Evolutionary conservation across 1,139 yeast genomes (phyloP).

Genomic region (Lodderomyces margitis): DNA sequence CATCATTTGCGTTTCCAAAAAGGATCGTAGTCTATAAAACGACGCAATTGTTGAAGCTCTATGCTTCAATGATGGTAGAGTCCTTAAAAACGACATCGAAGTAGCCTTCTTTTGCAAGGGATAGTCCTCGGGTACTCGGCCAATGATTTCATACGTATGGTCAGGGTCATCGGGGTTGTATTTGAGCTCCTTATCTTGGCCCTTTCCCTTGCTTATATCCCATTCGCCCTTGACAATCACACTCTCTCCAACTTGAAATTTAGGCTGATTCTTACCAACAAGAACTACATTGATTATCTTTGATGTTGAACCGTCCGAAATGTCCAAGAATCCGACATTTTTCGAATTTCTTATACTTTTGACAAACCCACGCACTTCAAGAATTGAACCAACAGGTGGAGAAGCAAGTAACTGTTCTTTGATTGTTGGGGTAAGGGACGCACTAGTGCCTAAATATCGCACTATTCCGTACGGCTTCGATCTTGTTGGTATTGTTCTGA

Average conservation of each 20-base stretch:
- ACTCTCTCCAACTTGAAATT: constrained; percentile 46
- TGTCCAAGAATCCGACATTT: constrained; percentile 74
- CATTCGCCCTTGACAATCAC: constrained; percentile 33
- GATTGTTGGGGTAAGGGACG: constrained; percentile 25
- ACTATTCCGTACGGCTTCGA: background rate
- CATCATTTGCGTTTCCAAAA: constrained; percentile 52
- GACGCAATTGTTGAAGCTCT: constrained; percentile 66
- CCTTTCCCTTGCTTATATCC: constrained; percentile 28
- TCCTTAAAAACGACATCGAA: constrained; percentile 62
- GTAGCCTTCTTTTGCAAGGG: constrained; percentile 85
- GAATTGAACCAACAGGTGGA: constrained; percentile 22
- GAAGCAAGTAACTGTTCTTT: constrained; percentile 32
- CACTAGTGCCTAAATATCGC: background rate
- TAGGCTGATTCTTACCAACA: constrained; percentile 32
- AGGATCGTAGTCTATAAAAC: constrained; percentile 69
- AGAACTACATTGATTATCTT: constrained; percentile 59
- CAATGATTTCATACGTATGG: constrained; percentile 34
- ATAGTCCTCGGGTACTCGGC: constrained; percentile 59
- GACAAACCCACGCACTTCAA: constrained; percentile 64
- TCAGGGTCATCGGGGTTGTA: constrained; percentile 22
- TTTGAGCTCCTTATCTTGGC: constrained; percentile 33
- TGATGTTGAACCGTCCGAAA: constrained; percentile 71
- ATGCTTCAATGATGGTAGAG: constrained; percentile 74
- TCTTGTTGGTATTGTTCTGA: background rate
- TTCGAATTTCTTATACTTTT: constrained; percentile 69